phyloP scores from a whole-genome alignment of 345 rosid genomes.

The Lumnitzera racemosa region DNA sequence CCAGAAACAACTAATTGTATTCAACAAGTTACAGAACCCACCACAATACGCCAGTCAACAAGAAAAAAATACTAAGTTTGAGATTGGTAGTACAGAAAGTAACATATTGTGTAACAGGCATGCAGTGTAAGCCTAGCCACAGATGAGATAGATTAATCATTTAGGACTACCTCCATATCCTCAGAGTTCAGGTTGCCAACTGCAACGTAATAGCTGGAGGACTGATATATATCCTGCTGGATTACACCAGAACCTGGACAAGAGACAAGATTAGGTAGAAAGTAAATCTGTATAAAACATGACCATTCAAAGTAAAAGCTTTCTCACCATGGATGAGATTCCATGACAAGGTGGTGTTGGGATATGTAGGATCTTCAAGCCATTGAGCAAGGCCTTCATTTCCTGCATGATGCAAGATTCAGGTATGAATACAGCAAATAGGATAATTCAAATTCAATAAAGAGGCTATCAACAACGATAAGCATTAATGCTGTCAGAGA shows the following conservation, averaged over 20 bases:
- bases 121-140: background rate
- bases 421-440: background rate
- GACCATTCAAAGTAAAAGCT: background rate
- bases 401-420: conserved; percentile 44
- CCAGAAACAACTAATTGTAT: no score
- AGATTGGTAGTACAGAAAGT: background rate
- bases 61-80: background rate
- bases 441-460: no score
- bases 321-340: conserved; percentile 60
- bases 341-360: conserved; percentile 82
- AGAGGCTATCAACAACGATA: no score
- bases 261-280: conserved; percentile 12
- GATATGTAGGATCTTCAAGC: conserved; percentile 78
- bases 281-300: background rate
- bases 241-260: conserved; percentile 57
- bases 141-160: background rate
- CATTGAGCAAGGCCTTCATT: conserved; percentile 73
- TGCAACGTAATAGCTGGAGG: conserved; percentile 75
- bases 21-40: no score
- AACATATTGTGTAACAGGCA: background rate
- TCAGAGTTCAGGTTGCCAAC: conserved; percentile 72
- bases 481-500: background rate
- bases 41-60: no score
- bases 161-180: conserved; percentile 54
- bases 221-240: conserved; percentile 48